phyloP scores from a whole-genome alignment of 164 flowering plant genomes.

The Nymphaea thermarum region DNA sequence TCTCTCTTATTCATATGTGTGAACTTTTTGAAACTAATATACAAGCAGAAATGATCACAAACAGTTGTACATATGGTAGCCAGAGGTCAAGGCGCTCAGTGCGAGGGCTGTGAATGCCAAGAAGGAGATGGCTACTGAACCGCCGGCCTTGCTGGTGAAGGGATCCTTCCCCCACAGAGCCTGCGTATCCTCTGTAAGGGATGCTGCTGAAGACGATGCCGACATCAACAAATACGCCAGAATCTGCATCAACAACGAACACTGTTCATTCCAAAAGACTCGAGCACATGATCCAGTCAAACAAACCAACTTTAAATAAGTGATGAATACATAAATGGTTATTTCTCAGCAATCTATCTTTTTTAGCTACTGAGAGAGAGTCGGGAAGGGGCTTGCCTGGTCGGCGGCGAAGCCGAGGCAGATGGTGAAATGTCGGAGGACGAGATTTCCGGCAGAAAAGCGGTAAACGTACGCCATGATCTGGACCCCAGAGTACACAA shows the following conservation, averaged over 20 bases:
- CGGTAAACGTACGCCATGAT: no score
- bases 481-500: no score
- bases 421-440: conserved; percentile 36
- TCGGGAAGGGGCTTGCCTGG: conserved; percentile 23
- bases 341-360: no score
- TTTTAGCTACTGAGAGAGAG: no score
- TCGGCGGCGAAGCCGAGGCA: conserved; percentile 71
- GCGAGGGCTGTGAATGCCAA: conserved; percentile 71
- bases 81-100: conserved; percentile 68
- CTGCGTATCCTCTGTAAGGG: conserved; percentile 68
- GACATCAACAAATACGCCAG: conserved; percentile 81
- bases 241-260: conserved; percentile 26
- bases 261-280: neutral
- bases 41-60: neutral
- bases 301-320: no score
- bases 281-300: no score
- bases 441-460: conserved; percentile 21
- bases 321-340: no score
- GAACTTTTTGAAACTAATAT: no score
- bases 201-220: conserved; percentile 81
- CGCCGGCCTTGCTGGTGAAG: conserved; percentile 75
- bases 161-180: conserved; percentile 83
- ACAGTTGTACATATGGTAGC: conserved; percentile 43
- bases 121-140: conserved; percentile 69
- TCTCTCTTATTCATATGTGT: neutral